These are phyloP conservation scores for Nephelium lappaceum DNA, from an alignment of 345 rosid genomes.

Conservation along the genomic window DNA sequence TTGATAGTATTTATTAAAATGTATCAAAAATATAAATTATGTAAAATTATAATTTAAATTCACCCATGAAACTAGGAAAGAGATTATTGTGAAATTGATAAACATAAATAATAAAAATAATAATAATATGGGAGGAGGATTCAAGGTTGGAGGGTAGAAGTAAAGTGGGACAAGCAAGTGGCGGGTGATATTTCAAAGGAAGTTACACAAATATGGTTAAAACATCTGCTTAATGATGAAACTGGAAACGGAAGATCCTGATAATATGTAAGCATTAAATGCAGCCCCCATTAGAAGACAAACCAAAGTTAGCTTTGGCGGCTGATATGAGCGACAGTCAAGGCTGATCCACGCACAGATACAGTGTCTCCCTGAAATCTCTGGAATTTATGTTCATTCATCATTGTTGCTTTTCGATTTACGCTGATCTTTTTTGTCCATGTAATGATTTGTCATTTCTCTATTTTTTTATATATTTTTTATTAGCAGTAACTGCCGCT, in stretches of 20 bases:
- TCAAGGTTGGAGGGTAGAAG: neutral
- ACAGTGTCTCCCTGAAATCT: neutral
- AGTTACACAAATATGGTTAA: conserved; percentile 5
- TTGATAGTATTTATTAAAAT: too few relatives aligned
- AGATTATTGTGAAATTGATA: too few relatives aligned
- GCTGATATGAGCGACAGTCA: conserved; percentile 13
- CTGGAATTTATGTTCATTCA: neutral
- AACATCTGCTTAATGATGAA: conserved; percentile 27
- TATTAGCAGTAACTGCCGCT: too few relatives aligned
- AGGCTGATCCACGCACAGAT: neutral
- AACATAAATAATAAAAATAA: too few relatives aligned
- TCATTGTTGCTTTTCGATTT: neutral
- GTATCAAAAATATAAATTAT: too few relatives aligned
- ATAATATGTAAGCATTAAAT: conserved; percentile 17
- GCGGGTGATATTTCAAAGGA: neutral
- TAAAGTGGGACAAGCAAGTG: neutral
- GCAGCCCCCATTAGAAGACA: conserved; percentile 14
- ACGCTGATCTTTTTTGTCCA: neutral
- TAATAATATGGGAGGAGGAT: too few relatives aligned
- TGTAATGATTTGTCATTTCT: too few relatives aligned
- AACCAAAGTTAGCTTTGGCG: conserved; percentile 27
- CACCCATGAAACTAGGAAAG: too few relatives aligned
- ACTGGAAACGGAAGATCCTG: conserved; percentile 5
- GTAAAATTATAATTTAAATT: too few relatives aligned
- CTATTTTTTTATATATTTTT: too few relatives aligned